phyloP scores from a whole-genome alignment of 176 grass and related monocot genomes.

The Hordeum marinum region DNA sequence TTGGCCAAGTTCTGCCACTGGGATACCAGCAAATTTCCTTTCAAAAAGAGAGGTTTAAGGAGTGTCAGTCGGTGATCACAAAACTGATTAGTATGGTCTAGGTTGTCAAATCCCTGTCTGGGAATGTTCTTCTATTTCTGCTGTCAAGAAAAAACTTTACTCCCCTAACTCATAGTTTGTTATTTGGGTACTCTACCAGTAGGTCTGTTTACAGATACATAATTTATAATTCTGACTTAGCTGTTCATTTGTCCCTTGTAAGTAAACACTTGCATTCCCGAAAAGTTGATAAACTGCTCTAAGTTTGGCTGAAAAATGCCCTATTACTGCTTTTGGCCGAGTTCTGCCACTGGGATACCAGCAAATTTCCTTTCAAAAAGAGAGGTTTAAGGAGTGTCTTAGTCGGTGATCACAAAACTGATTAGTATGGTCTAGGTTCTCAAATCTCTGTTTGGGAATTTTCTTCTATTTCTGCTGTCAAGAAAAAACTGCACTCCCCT shows the following conservation, averaged over 20 bases:
- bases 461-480: not conserved
- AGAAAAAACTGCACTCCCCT: not conserved
- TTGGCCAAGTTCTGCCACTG: not conserved
- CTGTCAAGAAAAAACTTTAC: not conserved
- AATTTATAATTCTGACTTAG: not conserved
- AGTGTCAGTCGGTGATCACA: not conserved
- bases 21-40: too few relatives aligned
- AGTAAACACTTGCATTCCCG: not conserved
- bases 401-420: not conserved
- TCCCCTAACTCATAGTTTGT: constrained; percentile 16
- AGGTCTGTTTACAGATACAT: not conserved
- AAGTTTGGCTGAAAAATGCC: not conserved
- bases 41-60: too few relatives aligned
- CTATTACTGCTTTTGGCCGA: not conserved
- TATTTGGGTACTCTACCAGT: constrained; percentile 64
- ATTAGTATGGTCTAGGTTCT: not conserved
- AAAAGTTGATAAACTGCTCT: not conserved
- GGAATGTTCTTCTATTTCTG: not conserved
- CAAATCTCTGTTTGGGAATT: not conserved
- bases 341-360: too few relatives aligned
- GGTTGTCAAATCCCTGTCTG: not conserved
- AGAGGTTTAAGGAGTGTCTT: not conserved
- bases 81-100: not conserved
- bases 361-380: too few relatives aligned
- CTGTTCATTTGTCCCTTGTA: not conserved